Evolutionary conservation across 768 basidiomycete genomes (phyloP).

Genomic region (Serendipita sp.): DNA sequence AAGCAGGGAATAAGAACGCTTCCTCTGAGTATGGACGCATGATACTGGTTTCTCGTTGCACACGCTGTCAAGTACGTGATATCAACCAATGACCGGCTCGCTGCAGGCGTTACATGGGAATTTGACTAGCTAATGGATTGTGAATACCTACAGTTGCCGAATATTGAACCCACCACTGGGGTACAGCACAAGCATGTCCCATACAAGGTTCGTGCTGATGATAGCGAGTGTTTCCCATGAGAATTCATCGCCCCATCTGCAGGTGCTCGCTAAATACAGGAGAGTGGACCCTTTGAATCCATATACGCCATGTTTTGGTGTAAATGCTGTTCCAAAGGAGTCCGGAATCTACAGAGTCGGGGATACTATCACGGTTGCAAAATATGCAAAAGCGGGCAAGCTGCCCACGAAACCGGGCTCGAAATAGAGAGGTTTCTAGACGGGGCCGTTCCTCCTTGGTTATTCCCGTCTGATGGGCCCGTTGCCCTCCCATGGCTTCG

Average conservation of each 20-base stretch:
- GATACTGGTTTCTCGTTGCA: slow-evolving; percentile 48
- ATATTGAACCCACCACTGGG: slow-evolving; percentile 50
- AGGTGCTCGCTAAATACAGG: slow-evolving; percentile 59
- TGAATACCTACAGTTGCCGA: slow-evolving; percentile 41
- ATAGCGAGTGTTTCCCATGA: neutral
- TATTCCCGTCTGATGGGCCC: too few species aligned
- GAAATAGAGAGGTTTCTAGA: neutral
- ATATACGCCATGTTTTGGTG: slow-evolving; percentile 47
- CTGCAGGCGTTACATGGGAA: neutral
- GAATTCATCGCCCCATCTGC: slow-evolving; percentile 17
- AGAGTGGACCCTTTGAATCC: slow-evolving; percentile 35
- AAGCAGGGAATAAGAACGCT: slow-evolving; percentile 53
- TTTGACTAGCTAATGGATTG: neutral
- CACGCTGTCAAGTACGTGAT: slow-evolving; percentile 44
- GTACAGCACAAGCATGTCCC: slow-evolving; percentile 56
- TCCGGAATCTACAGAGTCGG: slow-evolving; percentile 37
- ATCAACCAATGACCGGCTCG: too few species aligned
- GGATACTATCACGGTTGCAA: slow-evolving; percentile 31
- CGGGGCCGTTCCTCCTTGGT: too few species aligned
- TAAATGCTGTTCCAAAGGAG: slow-evolving; percentile 39
- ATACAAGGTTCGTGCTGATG: slow-evolving; percentile 17
- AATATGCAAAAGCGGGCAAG: neutral
- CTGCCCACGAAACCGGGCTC: neutral
- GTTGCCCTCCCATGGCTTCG: too few species aligned
- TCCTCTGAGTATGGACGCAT: slow-evolving; percentile 25